Evolutionary conservation across 306 rosid genomes (phyloP).

Genomic region (Citrullus mucosospermus): DNA sequence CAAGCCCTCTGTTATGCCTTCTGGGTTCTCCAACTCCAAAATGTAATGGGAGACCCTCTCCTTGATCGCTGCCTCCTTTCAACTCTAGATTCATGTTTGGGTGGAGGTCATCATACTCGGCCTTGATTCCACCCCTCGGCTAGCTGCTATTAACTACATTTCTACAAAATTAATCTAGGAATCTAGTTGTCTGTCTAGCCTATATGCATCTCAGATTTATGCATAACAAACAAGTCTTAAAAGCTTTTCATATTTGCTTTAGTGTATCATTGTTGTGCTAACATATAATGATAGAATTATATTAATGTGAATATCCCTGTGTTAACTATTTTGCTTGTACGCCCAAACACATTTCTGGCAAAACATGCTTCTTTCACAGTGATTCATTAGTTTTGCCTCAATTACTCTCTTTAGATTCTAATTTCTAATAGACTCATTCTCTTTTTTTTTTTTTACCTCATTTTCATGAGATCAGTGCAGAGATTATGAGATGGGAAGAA

Average conservation of each 20-base stretch:
- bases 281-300: neutral
- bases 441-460: neutral
- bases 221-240: neutral
- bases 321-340: neutral
- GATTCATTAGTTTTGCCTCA: neutral
- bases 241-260: neutral
- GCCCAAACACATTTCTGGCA: neutral
- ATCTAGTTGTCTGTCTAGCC: neutral
- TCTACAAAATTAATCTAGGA: no score
- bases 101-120: no score
- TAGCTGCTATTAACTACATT: no score
- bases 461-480: slow-evolving; percentile 15
- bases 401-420: neutral
- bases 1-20: no score
- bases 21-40: no score
- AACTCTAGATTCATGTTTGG: no score
- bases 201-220: neutral
- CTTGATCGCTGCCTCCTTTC: no score
- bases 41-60: no score
- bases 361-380: neutral
- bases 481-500: slow-evolving; percentile 18
- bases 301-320: neutral
- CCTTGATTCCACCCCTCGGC: no score
- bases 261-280: neutral
- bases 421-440: neutral